phyloP scores from a whole-genome alignment of 2,329 filamentous ascomycete species.

The Bipolaris cookei region DNA sequence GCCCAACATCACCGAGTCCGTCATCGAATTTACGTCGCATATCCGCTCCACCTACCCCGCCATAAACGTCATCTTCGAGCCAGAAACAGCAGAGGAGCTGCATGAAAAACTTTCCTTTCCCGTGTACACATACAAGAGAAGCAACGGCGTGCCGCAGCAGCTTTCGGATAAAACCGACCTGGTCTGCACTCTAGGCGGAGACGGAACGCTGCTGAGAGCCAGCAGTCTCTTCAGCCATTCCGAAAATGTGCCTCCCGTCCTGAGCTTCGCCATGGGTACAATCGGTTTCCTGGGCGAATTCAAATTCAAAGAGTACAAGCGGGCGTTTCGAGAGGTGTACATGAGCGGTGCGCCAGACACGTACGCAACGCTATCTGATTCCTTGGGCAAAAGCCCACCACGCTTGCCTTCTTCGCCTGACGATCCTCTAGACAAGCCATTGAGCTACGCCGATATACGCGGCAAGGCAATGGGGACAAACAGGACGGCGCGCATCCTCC shows the following conservation, averaged over 20 bases:
- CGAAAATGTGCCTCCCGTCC: constrained; percentile 81
- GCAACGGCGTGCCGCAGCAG: constrained; percentile 45
- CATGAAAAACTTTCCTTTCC: constrained; percentile 75
- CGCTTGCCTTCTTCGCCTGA: constrained; percentile 72
- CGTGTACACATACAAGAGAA: constrained; percentile 50
- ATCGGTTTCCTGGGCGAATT: constrained; percentile 94
- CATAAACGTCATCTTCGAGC: constrained; percentile 83
- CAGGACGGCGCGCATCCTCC: constrained; percentile 78
- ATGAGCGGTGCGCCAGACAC: constrained; percentile 71
- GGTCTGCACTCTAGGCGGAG: constrained; percentile 87
- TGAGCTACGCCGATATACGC: constrained; percentile 71
- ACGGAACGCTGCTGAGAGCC: constrained; percentile 87
- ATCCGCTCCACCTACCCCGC: constrained; percentile 79
- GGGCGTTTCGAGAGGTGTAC: constrained; percentile 90
- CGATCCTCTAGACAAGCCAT: constrained; percentile 37
- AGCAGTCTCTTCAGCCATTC: constrained; percentile 85
- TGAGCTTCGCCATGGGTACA: constrained; percentile 97
- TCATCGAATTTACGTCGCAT: constrained; percentile 69
- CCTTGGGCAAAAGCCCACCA: constrained; percentile 70
- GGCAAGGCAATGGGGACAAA: constrained; percentile 81
- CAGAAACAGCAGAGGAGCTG: constrained; percentile 72
- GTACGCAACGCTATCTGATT: constrained; percentile 66
- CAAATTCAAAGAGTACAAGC: constrained; percentile 92
- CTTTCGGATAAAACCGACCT: constrained; percentile 84
- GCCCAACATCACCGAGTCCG: constrained; percentile 60